Evolutionary conservation across 306 rosid species (phyloP), one percentile per base, ranked within the genome.

Genomic region (Castanea sativa): DNA sequence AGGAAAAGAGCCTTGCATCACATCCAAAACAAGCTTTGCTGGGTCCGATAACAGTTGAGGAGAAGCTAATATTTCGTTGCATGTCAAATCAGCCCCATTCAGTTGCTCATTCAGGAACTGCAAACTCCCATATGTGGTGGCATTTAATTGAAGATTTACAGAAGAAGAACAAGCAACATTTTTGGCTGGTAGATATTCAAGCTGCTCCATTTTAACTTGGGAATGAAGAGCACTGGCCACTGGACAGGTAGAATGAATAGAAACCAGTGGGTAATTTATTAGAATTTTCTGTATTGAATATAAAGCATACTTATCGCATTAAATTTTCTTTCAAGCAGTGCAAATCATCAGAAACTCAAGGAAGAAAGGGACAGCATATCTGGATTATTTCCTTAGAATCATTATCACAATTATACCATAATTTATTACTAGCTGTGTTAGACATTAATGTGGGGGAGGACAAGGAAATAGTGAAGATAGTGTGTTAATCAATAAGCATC

Each of bases 21-120:
- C 23, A 74, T 81, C 88, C 86, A 90, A 71, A 51, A 84, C 88
- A 81, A 83, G 77, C 76, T 86, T 82, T 76, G 91, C 87, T 20
- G 92, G 92, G 60, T 89, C 87, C 14, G 45, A 41, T 7, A 86
- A 82, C 45, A 23, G 32, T 77, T 82, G 79, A 82, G 82, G 90
- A 79, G 59, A 5, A 15, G 63, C 41, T 41, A 81, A 69, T 70
- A 84, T 78, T 78, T 70, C 86, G 29, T 21, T 61, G 55, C 23
- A 69, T 8, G 63, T 57, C 68, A 70, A 60, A 65, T 73, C 67
- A 25, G 55, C 58, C 71, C 73, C 78, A 71, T 79, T 76, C 68
- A 69, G 63, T 52, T 74, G 79, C 71, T 73, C 83, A 53, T 73
- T 63, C 25, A 74, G 33, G 76, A 64, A 64, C 51, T 65, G 77